These are phyloP conservation scores for Triticum dicoccoides DNA, from an alignment of 176 grass and related monocot species.

Conservation along the genomic window DNA sequence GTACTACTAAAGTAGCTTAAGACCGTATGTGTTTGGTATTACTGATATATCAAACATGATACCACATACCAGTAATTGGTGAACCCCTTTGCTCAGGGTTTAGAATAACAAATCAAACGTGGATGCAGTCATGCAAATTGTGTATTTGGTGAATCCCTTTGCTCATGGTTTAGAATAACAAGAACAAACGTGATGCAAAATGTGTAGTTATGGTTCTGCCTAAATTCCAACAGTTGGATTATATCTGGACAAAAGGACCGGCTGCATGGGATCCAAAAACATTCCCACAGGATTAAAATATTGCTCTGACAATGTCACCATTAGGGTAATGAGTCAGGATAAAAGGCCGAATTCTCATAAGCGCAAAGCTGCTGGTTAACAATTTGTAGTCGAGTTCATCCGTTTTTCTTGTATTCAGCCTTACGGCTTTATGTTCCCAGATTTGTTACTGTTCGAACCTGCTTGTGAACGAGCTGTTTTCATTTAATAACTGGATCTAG, in stretches of 20 bases:
- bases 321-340: not conserved
- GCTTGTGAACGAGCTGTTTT: too few relatives aligned
- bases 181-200: not conserved
- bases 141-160: not conserved
- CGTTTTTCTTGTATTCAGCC: not conserved
- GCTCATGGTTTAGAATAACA: not conserved
- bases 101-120: not conserved
- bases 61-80: not conserved
- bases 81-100: not conserved
- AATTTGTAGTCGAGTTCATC: not conserved
- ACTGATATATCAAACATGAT: not conserved
- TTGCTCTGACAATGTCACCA: not conserved
- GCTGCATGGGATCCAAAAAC: not conserved
- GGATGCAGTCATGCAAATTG: not conserved
- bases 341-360: not conserved
- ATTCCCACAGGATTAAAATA: not conserved
- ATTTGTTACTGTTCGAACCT: too few relatives aligned
- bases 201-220: not conserved
- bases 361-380: not conserved
- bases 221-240: conserved; percentile 1
- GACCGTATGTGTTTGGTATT: not conserved
- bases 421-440: too few relatives aligned
- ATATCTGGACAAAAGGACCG: not conserved
- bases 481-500: too few relatives aligned
- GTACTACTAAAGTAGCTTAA: not conserved